phyloP scores from a whole-genome alignment of 176 grass and related monocot species.

The Puya raimondii region DNA sequence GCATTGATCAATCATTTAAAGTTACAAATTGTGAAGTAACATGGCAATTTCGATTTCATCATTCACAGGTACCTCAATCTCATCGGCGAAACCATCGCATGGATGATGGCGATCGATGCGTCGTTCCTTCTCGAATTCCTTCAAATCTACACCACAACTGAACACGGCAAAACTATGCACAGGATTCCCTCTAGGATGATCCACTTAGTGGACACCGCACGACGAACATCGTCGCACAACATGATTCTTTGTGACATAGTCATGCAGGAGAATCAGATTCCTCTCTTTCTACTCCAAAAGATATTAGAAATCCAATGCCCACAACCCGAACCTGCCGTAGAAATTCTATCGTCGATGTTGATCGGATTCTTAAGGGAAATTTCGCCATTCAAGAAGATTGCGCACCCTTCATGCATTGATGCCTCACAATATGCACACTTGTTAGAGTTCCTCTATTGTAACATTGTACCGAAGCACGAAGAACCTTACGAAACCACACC shows the following conservation, averaged over 20 bases:
- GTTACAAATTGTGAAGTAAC: no score
- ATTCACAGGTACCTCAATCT: slow-evolving; percentile 48
- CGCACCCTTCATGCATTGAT: slow-evolving; percentile 18
- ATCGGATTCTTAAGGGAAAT: slow-evolving; percentile 47
- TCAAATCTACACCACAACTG: slow-evolving; percentile 20
- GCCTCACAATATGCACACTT: slow-evolving; percentile 28
- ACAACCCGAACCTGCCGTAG: not conserved
- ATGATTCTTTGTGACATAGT: slow-evolving; percentile 38
- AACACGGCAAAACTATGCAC: slow-evolving; percentile 9
- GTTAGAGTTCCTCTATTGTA: slow-evolving; percentile 57
- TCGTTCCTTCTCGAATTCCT: slow-evolving; percentile 74
- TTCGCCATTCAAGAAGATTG: slow-evolving; percentile 30
- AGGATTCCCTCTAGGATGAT: slow-evolving; percentile 23
- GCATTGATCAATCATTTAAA: not conserved
- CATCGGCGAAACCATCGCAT: slow-evolving; percentile 39
- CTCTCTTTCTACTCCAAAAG: slow-evolving; percentile 47
- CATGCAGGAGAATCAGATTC: slow-evolving; percentile 83
- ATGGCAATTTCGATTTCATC: not conserved
- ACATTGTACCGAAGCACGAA: slow-evolving; percentile 16
- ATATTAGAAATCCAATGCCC: slow-evolving; percentile 24
- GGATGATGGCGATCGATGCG: slow-evolving; percentile 91
- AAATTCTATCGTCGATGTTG: slow-evolving; percentile 30
- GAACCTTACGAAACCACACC: slow-evolving; percentile 6
- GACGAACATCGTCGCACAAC: slow-evolving; percentile 21
- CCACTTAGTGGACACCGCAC: slow-evolving; percentile 10